Percentiles rank a stretch among this genome's conserved stretches.
These are phyloP conservation scores for Ambrosiella cleistominuta DNA, from an alignment of 2,329 filamentous ascomycete genomes.

Conservation along the genomic window DNA sequence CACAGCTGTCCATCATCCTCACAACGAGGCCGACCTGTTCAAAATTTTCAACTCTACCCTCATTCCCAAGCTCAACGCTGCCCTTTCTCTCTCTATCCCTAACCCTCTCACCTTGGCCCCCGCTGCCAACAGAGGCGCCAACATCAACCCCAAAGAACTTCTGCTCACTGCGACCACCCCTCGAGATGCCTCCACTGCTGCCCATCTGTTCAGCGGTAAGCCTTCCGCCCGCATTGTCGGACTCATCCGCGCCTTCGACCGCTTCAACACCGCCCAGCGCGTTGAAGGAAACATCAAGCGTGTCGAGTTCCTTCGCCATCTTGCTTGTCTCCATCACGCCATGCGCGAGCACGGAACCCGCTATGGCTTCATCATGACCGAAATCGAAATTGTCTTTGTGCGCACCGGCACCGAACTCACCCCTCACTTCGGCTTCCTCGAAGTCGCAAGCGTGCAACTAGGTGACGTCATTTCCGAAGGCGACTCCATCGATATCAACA, in stretches of 20 bases:
- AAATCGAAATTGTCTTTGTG: constrained; percentile 85
- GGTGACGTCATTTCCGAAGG: constrained; percentile 19
- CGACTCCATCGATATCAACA: constrained; percentile 16
- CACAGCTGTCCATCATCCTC: constrained; percentile 47
- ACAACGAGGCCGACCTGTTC: constrained; percentile 62
- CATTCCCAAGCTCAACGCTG: constrained; percentile 72
- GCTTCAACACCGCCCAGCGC: constrained; percentile 91
- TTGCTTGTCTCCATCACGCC: constrained; percentile 70
- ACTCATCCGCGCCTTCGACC: constrained; percentile 78
- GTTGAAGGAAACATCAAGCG: constrained; percentile 68
- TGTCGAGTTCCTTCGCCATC: constrained; percentile 73
- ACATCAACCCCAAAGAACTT: constrained; percentile 28
- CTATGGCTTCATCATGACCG: constrained; percentile 91
- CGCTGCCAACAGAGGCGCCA: constrained; percentile 19
- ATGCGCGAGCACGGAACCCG: constrained; percentile 90
- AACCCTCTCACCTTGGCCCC: constrained; percentile 39
- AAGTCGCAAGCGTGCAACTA: constrained; percentile 48
- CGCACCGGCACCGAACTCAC: constrained; percentile 55
- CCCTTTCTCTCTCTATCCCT: constrained; percentile 57
- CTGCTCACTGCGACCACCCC: constrained; percentile 49
- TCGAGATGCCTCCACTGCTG: constrained; percentile 37
- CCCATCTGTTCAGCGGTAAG: constrained; percentile 32
- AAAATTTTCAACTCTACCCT: constrained; percentile 62
- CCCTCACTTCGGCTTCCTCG: constrained; percentile 78
- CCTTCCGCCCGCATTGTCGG: constrained; percentile 49